Base-by-base conservation (phyloP, 257 asterid genomes). In the Misopates orontium region DNA sequence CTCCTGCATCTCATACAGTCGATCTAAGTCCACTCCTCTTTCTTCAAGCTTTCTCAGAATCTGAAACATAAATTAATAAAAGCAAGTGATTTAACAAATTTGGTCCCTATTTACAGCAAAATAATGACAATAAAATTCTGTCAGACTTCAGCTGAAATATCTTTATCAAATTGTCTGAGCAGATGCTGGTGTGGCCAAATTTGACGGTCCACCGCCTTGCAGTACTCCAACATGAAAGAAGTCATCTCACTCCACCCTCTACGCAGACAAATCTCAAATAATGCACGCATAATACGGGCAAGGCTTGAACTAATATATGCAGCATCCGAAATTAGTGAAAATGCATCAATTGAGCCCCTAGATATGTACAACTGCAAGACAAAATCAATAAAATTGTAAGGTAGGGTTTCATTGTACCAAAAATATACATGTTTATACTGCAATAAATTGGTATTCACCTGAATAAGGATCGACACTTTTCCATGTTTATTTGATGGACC, bases 241-340 rank as follows among this genome's bases (percentile, higher is more conserved):
- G 96, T 50, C 99, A 90, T 90, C 81, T 90, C 97, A 80, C 95
- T 87, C 99, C 99, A 93, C 66, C 99, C 96, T 76, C 90, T 82
- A 51, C 95, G 85, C 78, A 93, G 74, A 79, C 99, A 93, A 76
- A 87, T 86, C 82, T 93, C 99, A 87, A 86, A 93, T 66, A 93
- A 77, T 23, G 99, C 99, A 63, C 99, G 86, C 90, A 93, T 83
- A 59, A 93, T 90, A 62, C 99, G 96, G 67, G 89, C 99, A 87
- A 93, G 81, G 79, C 99, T 93, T 68, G 97, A 85, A 78, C 95
- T 93, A 68, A 93, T 84, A 71, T 93, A 93, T 59, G 96, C 70
- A 60, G 97, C 91, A 83, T 93, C 99, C 63, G 99, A 93, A 66
- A 93, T 77, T 74, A 93, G 81, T 19, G 99, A 93, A 86, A 90